These are phyloP conservation scores for Tagetes patula DNA, from an alignment of 129 eudicot species.

Conservation along the genomic window DNA sequence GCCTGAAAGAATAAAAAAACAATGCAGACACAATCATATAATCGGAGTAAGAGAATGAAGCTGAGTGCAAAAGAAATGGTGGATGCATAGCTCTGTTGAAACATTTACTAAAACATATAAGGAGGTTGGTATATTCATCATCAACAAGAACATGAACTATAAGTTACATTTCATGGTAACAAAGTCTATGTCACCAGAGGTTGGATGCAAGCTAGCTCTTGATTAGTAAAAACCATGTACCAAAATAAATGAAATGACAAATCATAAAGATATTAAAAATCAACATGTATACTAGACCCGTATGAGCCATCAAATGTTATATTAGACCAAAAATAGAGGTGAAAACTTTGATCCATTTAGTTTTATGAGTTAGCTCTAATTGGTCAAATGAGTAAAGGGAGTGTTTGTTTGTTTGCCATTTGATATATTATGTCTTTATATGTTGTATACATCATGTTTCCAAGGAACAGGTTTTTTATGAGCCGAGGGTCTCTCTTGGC, in stretches of 20 bases:
- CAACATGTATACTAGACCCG: not conserved
- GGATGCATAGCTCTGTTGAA: too few relatives aligned
- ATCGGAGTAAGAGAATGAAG: not conserved
- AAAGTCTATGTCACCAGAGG: not conserved
- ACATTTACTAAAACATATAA: too few relatives aligned
- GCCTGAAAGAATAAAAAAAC: conserved; percentile 38
- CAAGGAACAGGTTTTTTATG: too few relatives aligned
- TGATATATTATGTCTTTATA: too few relatives aligned
- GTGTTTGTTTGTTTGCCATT: too few relatives aligned
- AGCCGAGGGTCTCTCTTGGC: too few relatives aligned
- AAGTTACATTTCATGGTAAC: not conserved
- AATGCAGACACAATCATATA: not conserved
- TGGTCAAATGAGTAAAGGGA: not conserved
- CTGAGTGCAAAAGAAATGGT: not conserved
- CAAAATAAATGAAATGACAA: not conserved
- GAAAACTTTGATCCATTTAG: not conserved
- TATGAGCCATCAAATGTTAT: not conserved
- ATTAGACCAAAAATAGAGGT: not conserved
- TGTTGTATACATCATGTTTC: too few relatives aligned
- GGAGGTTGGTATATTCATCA: not conserved
- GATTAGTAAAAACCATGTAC: not conserved
- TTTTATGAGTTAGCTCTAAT: not conserved
- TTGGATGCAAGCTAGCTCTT: not conserved
- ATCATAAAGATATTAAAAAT: not conserved
- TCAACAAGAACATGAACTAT: not conserved